Conservation (phyloP, 2,329 filamentous ascomycete species). For the Ambrosiella cleistominuta region DNA sequence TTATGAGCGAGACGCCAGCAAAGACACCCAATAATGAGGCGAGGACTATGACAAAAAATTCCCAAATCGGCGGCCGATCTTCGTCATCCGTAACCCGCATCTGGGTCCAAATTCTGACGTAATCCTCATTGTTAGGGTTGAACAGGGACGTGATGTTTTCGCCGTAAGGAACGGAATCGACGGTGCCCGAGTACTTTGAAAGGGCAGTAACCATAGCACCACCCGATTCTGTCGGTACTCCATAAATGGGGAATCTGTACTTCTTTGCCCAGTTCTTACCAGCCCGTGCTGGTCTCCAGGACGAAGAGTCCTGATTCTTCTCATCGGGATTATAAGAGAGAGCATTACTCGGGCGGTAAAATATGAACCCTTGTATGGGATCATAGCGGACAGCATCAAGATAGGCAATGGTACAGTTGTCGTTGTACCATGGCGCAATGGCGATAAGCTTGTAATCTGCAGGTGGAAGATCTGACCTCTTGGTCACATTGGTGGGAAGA, state of each 20-base stretch:
- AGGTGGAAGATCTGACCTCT: conserved; percentile 47
- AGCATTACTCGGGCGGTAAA: conserved; percentile 41
- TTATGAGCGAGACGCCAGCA: conserved; percentile 45
- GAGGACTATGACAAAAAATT: conserved; percentile 54
- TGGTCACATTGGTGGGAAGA: conserved; percentile 60
- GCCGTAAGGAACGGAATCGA: conserved; percentile 43
- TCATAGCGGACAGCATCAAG: conserved; percentile 42
- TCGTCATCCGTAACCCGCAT: conserved; percentile 30
- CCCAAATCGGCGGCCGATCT: conserved; percentile 59
- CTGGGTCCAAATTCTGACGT: conserved; percentile 42
- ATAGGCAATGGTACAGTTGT: conserved; percentile 56
- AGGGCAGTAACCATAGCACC: conserved; percentile 52
- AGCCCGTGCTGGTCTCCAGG: conserved; percentile 55
- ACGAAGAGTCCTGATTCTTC: conserved; percentile 28
- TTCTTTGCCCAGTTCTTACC: conserved; percentile 47
- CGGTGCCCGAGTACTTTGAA: conserved; percentile 58
- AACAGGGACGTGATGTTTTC: conserved; percentile 37
- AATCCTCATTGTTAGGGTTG: conserved; percentile 37
- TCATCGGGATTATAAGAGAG: conserved; percentile 16
- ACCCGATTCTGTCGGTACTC: conserved; percentile 52
- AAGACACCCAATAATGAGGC: conserved; percentile 55
- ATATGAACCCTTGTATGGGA: conserved; percentile 44
- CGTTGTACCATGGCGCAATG: conserved; percentile 69
- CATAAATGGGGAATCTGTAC: conserved; percentile 70
- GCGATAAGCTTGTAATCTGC: conserved; percentile 60